Evolutionary conservation across 2,329 filamentous ascomycete species (phyloP).

Genomic region (Colletotrichum tropicicola): DNA sequence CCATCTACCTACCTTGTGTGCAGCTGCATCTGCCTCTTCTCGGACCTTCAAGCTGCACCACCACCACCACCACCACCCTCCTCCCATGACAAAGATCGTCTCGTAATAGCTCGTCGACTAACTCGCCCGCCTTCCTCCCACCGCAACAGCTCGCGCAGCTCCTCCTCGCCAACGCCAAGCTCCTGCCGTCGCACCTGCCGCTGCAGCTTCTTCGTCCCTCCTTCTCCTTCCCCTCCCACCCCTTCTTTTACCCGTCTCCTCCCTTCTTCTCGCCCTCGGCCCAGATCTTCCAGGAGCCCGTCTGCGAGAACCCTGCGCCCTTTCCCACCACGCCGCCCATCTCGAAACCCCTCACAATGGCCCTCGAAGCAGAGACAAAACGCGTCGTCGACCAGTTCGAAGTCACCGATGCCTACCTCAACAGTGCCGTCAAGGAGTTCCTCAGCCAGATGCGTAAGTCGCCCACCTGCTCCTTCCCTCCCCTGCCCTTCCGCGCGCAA

Average conservation of each 20-base stretch:
- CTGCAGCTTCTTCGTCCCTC: constrained; percentile 39
- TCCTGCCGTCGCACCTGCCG: constrained; percentile 33
- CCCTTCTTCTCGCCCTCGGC: constrained; percentile 54
- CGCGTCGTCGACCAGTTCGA: constrained; percentile 87
- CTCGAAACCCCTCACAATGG: constrained; percentile 67
- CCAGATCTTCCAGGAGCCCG: constrained; percentile 49
- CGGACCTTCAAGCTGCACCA: background rate
- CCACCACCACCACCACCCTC: background rate
- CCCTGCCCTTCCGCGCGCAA: too few species aligned
- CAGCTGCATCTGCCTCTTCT: background rate
- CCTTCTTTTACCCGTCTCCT: constrained; percentile 39
- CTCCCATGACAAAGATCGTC: constrained; percentile 13
- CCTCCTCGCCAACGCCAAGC: constrained; percentile 59
- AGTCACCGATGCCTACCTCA: constrained; percentile 80
- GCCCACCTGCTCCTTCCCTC: background rate
- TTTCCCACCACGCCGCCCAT: constrained; percentile 64
- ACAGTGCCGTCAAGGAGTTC: constrained; percentile 85
- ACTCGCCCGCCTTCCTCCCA: constrained; percentile 28
- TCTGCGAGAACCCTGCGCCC: constrained; percentile 63
- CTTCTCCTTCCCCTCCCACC: constrained; percentile 31
- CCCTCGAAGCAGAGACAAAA: constrained; percentile 75
- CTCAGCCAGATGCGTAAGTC: constrained; percentile 79
- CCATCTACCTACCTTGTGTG: background rate
- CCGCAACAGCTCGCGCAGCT: constrained; percentile 58
- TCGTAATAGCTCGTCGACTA: constrained; percentile 31